Conservation (phyloP, 1,284 basidiomycete genomes). For the Ganoderma resinaceum region DNA sequence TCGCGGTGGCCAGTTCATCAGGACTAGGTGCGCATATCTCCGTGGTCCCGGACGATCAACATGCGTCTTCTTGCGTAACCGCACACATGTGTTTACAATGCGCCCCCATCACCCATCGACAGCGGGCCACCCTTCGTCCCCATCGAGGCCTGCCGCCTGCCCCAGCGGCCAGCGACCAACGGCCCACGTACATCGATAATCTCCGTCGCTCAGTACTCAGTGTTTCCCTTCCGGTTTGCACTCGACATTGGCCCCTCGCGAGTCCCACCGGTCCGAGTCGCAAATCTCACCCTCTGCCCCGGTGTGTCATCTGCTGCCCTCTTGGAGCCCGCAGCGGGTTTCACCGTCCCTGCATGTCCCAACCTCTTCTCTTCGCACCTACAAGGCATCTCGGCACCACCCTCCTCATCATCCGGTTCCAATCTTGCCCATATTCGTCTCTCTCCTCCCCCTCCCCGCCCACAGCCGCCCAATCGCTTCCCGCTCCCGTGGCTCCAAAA, state of each 20-base stretch:
- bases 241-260: not conserved
- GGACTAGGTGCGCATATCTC: slow-evolving; percentile 28
- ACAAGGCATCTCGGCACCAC: not conserved
- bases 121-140: not conserved
- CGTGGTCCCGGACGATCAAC: slow-evolving; percentile 25
- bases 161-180: not conserved
- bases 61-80: slow-evolving; percentile 21
- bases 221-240: not conserved
- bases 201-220: slow-evolving; percentile 20
- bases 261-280: slow-evolving; percentile 11
- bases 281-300: slow-evolving; percentile 14
- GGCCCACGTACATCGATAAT: slow-evolving; percentile 20
- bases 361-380: not conserved
- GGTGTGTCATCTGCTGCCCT: slow-evolving; percentile 7
- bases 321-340: slow-evolving; percentile 3
- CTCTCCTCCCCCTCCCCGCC: not conserved
- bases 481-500: not conserved
- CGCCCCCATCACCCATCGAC: slow-evolving; percentile 1
- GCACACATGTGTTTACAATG: slow-evolving; percentile 29
- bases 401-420: slow-evolving; percentile 3
- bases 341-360: slow-evolving; percentile 9
- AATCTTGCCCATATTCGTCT: not conserved
- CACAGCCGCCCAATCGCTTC: not conserved
- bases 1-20: not conserved
- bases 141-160: not conserved